Evolutionary conservation across 257 asterid species (phyloP).

Genomic region (Solanum chmielewskii): DNA sequence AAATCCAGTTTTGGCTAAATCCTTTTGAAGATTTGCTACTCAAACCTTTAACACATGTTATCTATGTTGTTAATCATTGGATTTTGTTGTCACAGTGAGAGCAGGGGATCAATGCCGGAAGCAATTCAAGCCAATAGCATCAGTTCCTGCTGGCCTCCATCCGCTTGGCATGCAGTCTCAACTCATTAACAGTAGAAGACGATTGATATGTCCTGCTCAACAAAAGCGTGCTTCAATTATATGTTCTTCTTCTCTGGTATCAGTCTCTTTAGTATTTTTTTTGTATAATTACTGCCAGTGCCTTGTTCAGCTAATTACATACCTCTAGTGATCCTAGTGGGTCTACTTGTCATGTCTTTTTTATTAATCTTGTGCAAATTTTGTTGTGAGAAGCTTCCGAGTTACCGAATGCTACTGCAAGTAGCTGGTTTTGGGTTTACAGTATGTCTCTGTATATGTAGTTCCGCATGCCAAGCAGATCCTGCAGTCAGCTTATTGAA

Average conservation of each 20-base stretch:
- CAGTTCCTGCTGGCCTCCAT: slow-evolving; percentile 18
- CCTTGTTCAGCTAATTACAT: background rate
- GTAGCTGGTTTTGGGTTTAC: background rate
- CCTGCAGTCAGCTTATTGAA: background rate
- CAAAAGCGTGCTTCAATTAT: slow-evolving; percentile 27
- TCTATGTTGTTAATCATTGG: background rate
- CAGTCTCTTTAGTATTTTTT: background rate
- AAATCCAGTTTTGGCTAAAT: background rate
- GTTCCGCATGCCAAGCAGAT: background rate
- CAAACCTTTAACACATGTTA: background rate
- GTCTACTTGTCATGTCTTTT: background rate
- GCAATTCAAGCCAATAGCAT: slow-evolving; percentile 15
- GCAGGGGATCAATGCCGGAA: slow-evolving; percentile 14
- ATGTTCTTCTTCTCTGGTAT: slow-evolving; percentile 65
- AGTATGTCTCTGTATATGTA: background rate
- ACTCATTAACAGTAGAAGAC: slow-evolving; percentile 17
- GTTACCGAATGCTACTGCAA: background rate
- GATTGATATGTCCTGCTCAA: background rate
- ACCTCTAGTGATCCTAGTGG: background rate
- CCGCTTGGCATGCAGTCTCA: slow-evolving; percentile 21
- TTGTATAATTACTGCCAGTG: background rate
- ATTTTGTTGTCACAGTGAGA: slow-evolving; percentile 15
- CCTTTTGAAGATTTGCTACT: background rate
- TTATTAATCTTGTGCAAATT: background rate
- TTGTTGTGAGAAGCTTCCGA: background rate